Percentiles rank a stretch among this genome's conserved stretches.
phyloP scores from a whole-genome alignment of 2,329 filamentous ascomycete genomes.

The Gyromitra esculenta region DNA sequence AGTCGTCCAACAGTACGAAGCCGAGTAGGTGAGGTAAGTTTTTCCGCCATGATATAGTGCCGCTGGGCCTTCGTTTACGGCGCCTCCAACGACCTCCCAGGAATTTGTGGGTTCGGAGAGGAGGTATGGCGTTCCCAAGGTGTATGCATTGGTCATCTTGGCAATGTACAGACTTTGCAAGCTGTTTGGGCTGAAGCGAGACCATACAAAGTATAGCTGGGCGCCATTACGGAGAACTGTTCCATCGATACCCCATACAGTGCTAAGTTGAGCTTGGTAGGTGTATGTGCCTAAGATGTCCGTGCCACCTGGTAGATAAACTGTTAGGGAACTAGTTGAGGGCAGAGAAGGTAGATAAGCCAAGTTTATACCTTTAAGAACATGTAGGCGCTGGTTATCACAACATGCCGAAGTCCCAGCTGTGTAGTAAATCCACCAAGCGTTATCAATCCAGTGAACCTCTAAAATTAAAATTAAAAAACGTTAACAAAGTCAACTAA shows the following conservation, averaged over 20 bases:
- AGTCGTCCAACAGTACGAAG: slow-evolving; percentile 68
- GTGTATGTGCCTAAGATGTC: slow-evolving; percentile 66
- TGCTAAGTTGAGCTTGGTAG: slow-evolving; percentile 64
- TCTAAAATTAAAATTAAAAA: slow-evolving; percentile 15
- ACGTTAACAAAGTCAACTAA: background rate
- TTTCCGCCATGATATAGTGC: slow-evolving; percentile 67
- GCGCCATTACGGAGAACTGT: slow-evolving; percentile 65
- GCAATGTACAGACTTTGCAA: slow-evolving; percentile 63
- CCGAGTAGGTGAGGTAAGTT: slow-evolving; percentile 67
- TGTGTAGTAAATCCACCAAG: slow-evolving; percentile 69
- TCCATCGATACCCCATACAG: slow-evolving; percentile 68
- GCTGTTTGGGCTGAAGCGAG: slow-evolving; percentile 64
- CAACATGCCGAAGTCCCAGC: slow-evolving; percentile 64
- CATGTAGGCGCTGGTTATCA: slow-evolving; percentile 65
- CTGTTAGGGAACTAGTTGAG: background rate
- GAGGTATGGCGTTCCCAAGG: slow-evolving; percentile 63
- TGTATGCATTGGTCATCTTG: slow-evolving; percentile 61
- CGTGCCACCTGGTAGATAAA: slow-evolving; percentile 61
- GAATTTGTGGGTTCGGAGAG: slow-evolving; percentile 66
- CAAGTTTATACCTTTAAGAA: slow-evolving; percentile 60
- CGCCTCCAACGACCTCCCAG: slow-evolving; percentile 65
- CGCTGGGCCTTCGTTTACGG: slow-evolving; percentile 68
- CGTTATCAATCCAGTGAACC: slow-evolving; percentile 54
- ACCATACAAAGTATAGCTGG: slow-evolving; percentile 67
- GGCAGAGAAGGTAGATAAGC: background rate